Base-by-base conservation (phyloP, 805 yeast species). In the Pichia membranifaciens region DNA sequence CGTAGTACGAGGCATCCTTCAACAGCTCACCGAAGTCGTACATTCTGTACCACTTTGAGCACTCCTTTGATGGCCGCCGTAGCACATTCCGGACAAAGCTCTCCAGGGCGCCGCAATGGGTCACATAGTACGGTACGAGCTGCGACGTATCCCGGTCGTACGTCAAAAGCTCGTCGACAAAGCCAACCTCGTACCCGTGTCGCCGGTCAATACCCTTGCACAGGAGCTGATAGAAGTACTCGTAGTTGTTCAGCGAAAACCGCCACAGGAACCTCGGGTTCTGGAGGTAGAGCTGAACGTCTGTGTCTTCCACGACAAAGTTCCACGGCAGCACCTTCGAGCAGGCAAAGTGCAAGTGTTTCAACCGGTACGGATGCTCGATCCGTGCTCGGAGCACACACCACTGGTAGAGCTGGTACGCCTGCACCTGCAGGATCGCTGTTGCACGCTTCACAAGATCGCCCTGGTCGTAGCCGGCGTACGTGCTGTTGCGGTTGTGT, bases 191-290 rank as follows among this genome's bases (percentile, higher is more conserved):
- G 20, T 33, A 33, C 16, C 8, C 6, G n/a, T n/a, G 36, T 15
- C 8, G 8, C 36, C 16, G 6, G n/a, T 33, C 16, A 9, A 12
- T 17, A 22, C 39, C 40, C 21, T 25, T 43, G n/a, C 17, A 15
- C 9, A 43, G 18, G 3, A 34, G 7, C 5, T 22, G 23, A 16
- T n/a, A 34, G 18, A 43, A 43, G 28, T 43, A 43, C n/a, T 10
- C 21, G 18, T 43, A 43, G 22, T 43, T 43, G 37, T 43, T 43
- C 8, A 43, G 12, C 9, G 46, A 43, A 25, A 43, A 43, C 17
- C 41, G 20, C 46, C 46, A 43, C 31, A 43, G 21, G 28, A 43
- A 43, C 28, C n/a, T 36, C 2, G 46, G 46, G n/a, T 43, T 29
- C 3, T 16, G 8, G 5, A 36, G 15, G 20, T 43, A 43, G 15